These are phyloP conservation scores for Zopfia rhizophila DNA, from an alignment of 2,329 filamentous ascomycete species.

Conservation along the genomic window DNA sequence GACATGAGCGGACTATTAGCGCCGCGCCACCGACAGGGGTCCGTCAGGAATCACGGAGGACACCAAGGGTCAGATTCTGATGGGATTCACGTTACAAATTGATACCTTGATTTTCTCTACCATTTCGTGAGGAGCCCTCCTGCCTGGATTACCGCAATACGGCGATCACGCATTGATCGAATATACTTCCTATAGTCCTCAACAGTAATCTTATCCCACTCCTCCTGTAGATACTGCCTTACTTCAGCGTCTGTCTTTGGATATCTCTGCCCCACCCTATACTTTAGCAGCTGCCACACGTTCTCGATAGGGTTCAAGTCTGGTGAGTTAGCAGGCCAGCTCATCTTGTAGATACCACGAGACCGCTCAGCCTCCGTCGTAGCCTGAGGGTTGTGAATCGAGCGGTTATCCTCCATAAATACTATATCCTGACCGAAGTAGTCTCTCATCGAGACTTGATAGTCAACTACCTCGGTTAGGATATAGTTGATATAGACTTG, in stretches of 20 bases:
- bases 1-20: no score
- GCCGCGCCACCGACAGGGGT: no score
- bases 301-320: constrained; percentile 13
- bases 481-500: constrained; percentile 4
- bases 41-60: no score
- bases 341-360: neutral
- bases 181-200: constrained; percentile 14
- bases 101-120: no score
- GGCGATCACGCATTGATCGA: constrained; percentile 7
- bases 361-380: neutral
- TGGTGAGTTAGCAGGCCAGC: constrained; percentile 13
- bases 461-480: neutral
- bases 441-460: neutral
- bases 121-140: constrained; percentile 11
- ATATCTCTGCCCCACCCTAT: constrained; percentile 6
- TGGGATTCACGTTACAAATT: no score
- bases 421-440: no score
- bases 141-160: constrained; percentile 10
- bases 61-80: no score
- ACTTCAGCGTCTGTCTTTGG: constrained; percentile 9
- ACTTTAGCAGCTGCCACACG: constrained; percentile 17
- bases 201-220: constrained; percentile 16
- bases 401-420: constrained; percentile 11
- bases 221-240: constrained; percentile 13
- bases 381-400: constrained; percentile 7